phyloP scores from a whole-genome alignment of 352 stramenopile species.

The Discostella stelligera region DNA sequence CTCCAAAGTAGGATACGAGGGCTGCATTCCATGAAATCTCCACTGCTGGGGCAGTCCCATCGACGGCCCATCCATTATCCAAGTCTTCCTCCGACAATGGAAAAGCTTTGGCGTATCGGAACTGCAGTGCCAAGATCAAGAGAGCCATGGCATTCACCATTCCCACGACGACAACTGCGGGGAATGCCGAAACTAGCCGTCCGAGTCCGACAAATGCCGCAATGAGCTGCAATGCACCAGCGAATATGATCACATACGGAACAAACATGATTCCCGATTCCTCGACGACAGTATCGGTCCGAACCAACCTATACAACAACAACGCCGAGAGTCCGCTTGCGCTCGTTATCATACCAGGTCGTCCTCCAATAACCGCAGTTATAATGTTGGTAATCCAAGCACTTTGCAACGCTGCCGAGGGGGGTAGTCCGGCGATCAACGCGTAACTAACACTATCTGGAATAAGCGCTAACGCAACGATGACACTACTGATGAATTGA shows the following conservation, averaged over 20 bases:
- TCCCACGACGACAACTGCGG: slow-evolving; percentile 88
- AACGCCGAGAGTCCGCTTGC: slow-evolving; percentile 66
- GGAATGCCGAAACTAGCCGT: slow-evolving; percentile 86
- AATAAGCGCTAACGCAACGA: slow-evolving; percentile 44
- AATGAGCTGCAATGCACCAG: slow-evolving; percentile 86
- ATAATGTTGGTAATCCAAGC: slow-evolving; percentile 80
- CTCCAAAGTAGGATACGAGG: slow-evolving; percentile 32
- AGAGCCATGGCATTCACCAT: slow-evolving; percentile 91
- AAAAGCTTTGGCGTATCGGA: slow-evolving; percentile 46
- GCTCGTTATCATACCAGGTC: slow-evolving; percentile 85
- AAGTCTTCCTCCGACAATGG: slow-evolving; percentile 79
- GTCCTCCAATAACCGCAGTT: slow-evolving; percentile 84
- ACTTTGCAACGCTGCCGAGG: slow-evolving; percentile 80
- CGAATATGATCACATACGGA: slow-evolving; percentile 52
- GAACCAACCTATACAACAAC: slow-evolving; percentile 33
- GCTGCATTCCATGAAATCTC: slow-evolving; percentile 29
- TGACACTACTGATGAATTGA: slow-evolving; percentile 44
- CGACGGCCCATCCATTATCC: slow-evolving; percentile 66
- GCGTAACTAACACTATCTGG: slow-evolving; percentile 49
- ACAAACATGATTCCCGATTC: slow-evolving; percentile 48
- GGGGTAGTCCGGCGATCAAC: slow-evolving; percentile 87
- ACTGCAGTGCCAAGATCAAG: slow-evolving; percentile 81
- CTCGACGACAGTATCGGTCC: slow-evolving; percentile 13
- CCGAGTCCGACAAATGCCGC: slow-evolving; percentile 70
- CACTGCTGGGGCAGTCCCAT: slow-evolving; percentile 16